Evolutionary conservation across 129 eudicot genomes (phyloP), one percentile per base, ranked within the genome.

Genomic region (Solidago caesia): DNA sequence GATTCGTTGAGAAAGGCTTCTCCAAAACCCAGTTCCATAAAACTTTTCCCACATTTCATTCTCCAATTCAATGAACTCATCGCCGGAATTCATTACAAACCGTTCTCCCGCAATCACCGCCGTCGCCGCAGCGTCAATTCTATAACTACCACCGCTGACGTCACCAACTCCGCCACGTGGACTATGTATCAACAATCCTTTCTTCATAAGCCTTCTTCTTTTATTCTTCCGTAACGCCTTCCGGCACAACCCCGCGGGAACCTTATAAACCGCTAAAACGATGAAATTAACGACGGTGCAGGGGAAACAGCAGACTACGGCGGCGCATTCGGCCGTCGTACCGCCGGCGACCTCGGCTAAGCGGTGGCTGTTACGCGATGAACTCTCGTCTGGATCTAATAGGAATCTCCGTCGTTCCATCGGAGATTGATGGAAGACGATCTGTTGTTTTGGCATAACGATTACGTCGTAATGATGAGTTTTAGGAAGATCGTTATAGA

Each of bases 21-120:
- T 83, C 88, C 90, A 88, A 74, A 91, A 91, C 49, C 97, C 97
- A 16, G 90, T 83, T 53, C 89, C 80, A 72, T 84, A 86, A 71
- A 91, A 91, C 73, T 70, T 85, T 5, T 82, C 90, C 96, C 92
- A 88, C 97, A 91, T 91, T 71, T 91, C 96, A 78, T 83, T 89
- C 77, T 91, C 96, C 44, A 91, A 82, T 80, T 77, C 87, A 14
- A 86, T 68, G 49, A 85, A 81, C 21, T 89, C 90, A 8, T 84
- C 74, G 44, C 84, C 94, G 14, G 75, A 6, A 25, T 82, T 79
- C 83, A 49, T 33, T 75, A 69, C 64, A 8, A 74, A 67, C 58
- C 79, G 62, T 0, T 80, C 82, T 5, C 26, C 75, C 41, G 52
- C 27, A n/a, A 53, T 4, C 14, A 29, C 68, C 70, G 26, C 68